A percentile compares a stretch with the other conserved stretches of the same genome.
Conservation (phyloP, 371 early-diverging fungal genomes). For the Lichtheimia corymbifera region DNA sequence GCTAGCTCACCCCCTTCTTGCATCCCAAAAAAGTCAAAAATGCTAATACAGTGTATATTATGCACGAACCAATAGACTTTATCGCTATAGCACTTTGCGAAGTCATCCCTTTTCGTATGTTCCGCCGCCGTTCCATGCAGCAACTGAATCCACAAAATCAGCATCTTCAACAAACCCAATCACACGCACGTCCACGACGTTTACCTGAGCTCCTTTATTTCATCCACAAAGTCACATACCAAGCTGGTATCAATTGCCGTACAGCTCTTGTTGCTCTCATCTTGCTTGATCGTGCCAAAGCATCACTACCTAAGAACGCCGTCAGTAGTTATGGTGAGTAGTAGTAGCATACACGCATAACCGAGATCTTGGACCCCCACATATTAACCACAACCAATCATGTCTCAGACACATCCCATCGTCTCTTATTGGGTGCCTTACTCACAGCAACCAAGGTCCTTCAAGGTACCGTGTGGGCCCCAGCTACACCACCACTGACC, state of each 20-base stretch:
- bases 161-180: background rate
- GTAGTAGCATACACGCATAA: background rate
- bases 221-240: conserved; percentile 43
- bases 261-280: conserved; percentile 48
- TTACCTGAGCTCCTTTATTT: conserved; percentile 49
- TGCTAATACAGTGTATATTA: too few relatives aligned
- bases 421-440: conserved; percentile 78
- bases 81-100: conserved; percentile 25
- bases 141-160: background rate
- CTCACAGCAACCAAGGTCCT: conserved; percentile 77
- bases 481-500: conserved; percentile 21
- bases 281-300: conserved; percentile 45
- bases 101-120: conserved; percentile 16
- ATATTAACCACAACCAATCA: background rate
- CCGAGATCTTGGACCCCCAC: background rate
- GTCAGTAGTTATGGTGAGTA: conserved; percentile 38
- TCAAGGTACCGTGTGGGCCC: conserved; percentile 68
- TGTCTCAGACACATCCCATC: conserved; percentile 52
- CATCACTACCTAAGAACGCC: conserved; percentile 34
- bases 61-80: conserved; percentile 13
- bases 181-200: conserved; percentile 7
- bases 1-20: too few relatives aligned
- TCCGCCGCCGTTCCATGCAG: background rate
- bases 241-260: conserved; percentile 36
- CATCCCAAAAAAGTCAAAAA: too few relatives aligned